Evolutionary conservation across 768 basidiomycete genomes (phyloP), one percentile per base, ranked within the genome.

Genomic region (Leccinum incarnatum): DNA sequence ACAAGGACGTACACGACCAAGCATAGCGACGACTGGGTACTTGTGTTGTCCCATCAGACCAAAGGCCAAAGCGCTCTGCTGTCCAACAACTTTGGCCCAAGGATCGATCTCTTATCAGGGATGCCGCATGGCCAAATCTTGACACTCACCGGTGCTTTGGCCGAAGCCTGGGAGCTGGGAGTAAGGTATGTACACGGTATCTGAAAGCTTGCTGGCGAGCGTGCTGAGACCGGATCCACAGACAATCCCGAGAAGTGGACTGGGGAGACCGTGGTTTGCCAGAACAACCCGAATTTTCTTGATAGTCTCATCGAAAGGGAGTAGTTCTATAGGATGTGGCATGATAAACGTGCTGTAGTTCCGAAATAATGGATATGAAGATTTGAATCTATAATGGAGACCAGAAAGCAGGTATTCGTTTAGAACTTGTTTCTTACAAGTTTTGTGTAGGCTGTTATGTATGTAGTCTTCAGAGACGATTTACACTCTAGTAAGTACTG

Each of bases 1-100:
- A 45, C 40, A 51, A 17, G 47, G 17, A 72, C 83, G 55, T 65
- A 91, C 91, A 69, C 94, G 79, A 59, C 93, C 93, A 30, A 95
- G 85, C 89, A 94, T 94, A 10, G 88, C 91, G 3, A 95, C 91
- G 11, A 91, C 93, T 0, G 94, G 89, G 0, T 89, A 80, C n/a
- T 83, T 82, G 53, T 79, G 74, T 30, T 71, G 67, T 1, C 91
- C 89, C 66, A 95, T 77, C 25, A 85, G 71, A 6, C 93, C 93
- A 72, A 95, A 95, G 0, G 91, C 91, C 21, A 95, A 77, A 8
- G 81, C 74, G 59, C 90, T 92, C 72, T 84, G 83, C 65, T 95
- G 94, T 27, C 94, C 93, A n/a, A 73, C 74, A 23, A 95, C 93
- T 92, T 63, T 53, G 29, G 25, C 12, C 9, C 42, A n/a, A 54